Evolutionary conservation across 257 asterid genomes (phyloP), one percentile per base, ranked within the genome.

Genomic region (Nicotiana attenuata): DNA sequence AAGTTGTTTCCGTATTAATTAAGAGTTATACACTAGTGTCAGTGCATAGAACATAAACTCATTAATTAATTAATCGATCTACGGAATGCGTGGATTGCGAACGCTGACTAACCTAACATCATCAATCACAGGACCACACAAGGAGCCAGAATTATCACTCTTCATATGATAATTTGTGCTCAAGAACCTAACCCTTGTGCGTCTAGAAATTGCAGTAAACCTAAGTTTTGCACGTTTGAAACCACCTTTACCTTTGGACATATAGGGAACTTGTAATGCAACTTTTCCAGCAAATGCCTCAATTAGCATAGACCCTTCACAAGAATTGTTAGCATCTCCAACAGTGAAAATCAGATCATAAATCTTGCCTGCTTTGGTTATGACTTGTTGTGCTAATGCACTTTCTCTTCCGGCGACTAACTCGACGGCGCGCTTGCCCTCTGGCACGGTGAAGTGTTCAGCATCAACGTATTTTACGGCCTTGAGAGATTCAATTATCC

Each of bases 401-500:
- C 86, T 83, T 76, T 85, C 88, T 29, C 86, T 80, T 14, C 87
- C 87, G 1, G 83, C 85, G 3, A 82, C 78, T 7, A 85, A 83
- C 38, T 85, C 87, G 13, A 82, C 65, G 17, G 88, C 88, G 14
- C 84, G 31, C 22, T 78, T 79, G 57, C 88, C 85, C 35, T 83
- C 67, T 24, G 88, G 84, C 5, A 85, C 84, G 31, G 77, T 50
- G 64, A 82, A 83, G 50, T 85, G 84, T 19, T 50, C 77, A 0
- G 82, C 28, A 26, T 85, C 88, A 1, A 85, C 10, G 86, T 85
- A 85, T 64, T 84, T 85, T 50, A 83, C 82, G 5, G 88, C 88
- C 79, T 85, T 85, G 29, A 85, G 84, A 82, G 88, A 85, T 28
- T 85, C 88, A 7, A 83, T 53, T 5, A 83, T 81, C 88, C 88